Base-by-base conservation (phyloP, 768 basidiomycete species). In the Leccinum sublutescens region DNA sequence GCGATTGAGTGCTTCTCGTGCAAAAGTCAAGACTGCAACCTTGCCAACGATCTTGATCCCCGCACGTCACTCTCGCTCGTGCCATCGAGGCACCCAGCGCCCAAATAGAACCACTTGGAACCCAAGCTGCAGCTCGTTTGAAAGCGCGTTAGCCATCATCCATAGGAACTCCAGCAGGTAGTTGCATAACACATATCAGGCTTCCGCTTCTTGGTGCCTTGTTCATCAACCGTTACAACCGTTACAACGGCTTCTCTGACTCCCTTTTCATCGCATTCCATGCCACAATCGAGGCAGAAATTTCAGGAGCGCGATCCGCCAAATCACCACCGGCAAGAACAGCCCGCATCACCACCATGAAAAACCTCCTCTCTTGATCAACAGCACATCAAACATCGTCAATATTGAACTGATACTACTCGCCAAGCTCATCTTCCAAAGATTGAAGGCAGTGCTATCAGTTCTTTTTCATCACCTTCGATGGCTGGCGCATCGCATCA, bases 301-400 rank as follows among this genome's bases (percentile, higher is more conserved):
- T 34, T 92, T 86, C 23, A 94, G 81, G n/a, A 90, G 71, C 0
- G 86, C 88, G 11, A 94, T 78, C 1, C 92, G 80, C 88, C 92
- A 34, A 64, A 95, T 77, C 95, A 15, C 94, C 10, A 87, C 81
- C 4, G 94, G 69, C 0, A 93, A 93, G 76, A 95, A 96, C 31
- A 93, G 78, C 40, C 38, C 8, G 4, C 17, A 40, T 17, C 3
- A 17, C 17, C 17, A n/a, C 8, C 17, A 40, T n/a, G 0, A 40
- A 40, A 40, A n/a, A 40, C 6, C 38, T 40, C 17, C 0, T 17
- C 3, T 40, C 38, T n/a, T 6, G 8, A 40, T 40, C 38, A n/a
- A 17, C 38, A 17, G 17, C 38, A 17, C 3, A 36, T 40, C 0
- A 40, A n/a, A 40, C 3, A 17, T 40, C 38, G 38, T 4, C 38